Conservation (phyloP, 139 green algal genomes). For the Coccomyxa sp. region DNA sequence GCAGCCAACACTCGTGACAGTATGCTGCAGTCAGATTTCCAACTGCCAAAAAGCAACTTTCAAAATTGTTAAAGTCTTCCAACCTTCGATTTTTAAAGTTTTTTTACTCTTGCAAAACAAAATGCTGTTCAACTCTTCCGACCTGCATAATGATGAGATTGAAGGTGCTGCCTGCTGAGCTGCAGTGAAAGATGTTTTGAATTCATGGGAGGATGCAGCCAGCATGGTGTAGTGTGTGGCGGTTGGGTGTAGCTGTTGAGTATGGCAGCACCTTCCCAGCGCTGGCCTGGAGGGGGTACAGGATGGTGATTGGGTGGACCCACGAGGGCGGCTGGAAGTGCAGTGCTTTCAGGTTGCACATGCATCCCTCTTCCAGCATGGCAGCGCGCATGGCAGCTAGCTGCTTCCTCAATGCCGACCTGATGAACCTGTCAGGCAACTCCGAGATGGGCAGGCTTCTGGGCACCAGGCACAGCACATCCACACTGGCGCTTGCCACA, state of each 20-base stretch:
- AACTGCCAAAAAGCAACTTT: not conserved
- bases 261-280: not conserved
- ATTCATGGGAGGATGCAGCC: no score
- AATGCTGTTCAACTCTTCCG: no score
- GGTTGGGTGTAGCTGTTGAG: no score
- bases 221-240: no score
- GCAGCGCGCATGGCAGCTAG: no score
- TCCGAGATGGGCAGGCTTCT: not conserved
- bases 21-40: no score
- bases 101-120: not conserved
- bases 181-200: no score
- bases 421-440: no score
- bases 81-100: not conserved
- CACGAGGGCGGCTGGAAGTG: conserved; percentile 11
- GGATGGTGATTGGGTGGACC: conserved; percentile 6
- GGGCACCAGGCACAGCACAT: not conserved
- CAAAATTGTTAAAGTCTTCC: not conserved
- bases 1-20: no score
- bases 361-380: not conserved
- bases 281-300: conserved; percentile 9
- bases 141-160: no score
- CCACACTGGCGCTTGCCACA: not conserved
- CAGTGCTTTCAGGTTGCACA: not conserved
- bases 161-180: no score
- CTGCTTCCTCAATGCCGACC: no score